Evolutionary conservation across 495 filamentous ascomycete genomes (phyloP), one percentile per base, ranked within the genome.

Genomic region (Durotheca rogersii): DNA sequence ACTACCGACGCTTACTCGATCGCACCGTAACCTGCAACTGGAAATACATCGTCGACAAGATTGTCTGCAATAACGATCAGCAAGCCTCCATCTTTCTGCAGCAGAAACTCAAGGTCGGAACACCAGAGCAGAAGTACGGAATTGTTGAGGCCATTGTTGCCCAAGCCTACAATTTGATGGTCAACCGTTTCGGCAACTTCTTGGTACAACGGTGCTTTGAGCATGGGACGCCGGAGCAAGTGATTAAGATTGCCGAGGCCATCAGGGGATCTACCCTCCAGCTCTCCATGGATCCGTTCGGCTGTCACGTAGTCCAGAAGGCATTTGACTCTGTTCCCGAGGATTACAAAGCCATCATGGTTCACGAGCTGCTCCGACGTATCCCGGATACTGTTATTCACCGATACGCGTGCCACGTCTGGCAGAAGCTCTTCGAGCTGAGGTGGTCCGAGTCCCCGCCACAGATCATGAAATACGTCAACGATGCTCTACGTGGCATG

Each of bases 31-130:
- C 86, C 47, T 96, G 91, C 75, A 93, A 97, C 71, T 98, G 94
- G 93, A 96, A 91, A 70, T 96, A 96, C 62, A 97, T 98, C 56
- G 92, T 98, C 29, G 94, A 97, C 70, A 98, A 97, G 75, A 98
- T 98, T 64, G 90, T 97, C 41, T 95, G 90, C 83, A 95, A 89
- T 71, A 97, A 97, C 65, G 93, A 98, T 61, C 93, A 98, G 65
- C 93, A 98, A 69, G 94, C 93, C 11, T 97, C 94, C 1, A 97
- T 98, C 55, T 97, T 98, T 69, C 72, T 98, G 18, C 93, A 98
- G 67, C 94, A 98, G 69, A 98, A 98, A 74, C 87, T 98, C 49
- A 98, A 98, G 72, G 88, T 96, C 46, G 90, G 89, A 43, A 96
- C 93, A 7, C 77, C 84, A 0, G 92, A 97, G 63, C 94, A 97